These are phyloP conservation scores for Xylaria sp. DNA, from an alignment of 2,329 filamentous ascomycete species.

Conservation along the genomic window DNA sequence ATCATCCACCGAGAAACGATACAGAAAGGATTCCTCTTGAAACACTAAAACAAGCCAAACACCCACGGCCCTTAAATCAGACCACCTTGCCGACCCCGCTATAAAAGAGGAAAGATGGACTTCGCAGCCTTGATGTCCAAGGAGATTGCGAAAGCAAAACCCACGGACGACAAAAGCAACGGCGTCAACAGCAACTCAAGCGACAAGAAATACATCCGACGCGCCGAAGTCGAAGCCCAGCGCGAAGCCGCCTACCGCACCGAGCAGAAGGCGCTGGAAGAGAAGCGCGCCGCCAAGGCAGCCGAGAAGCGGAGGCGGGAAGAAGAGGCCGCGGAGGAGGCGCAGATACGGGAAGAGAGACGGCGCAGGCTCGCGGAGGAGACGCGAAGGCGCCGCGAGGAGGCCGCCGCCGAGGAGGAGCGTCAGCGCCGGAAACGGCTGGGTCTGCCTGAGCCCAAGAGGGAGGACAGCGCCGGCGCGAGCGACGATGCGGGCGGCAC, in stretches of 20 bases:
- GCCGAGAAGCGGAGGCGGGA: conserved; percentile 88
- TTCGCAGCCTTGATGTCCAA: conserved; percentile 94
- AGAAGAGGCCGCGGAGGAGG: conserved; percentile 80
- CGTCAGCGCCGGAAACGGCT: conserved; percentile 77
- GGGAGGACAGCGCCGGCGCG: conserved; percentile 55
- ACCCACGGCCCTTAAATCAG: background rate
- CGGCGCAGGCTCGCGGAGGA: conserved; percentile 83
- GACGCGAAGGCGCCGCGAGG: conserved; percentile 74
- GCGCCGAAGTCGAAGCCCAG: conserved; percentile 85
- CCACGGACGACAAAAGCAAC: background rate
- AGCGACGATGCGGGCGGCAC: conserved; percentile 57
- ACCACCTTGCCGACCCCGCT: background rate
- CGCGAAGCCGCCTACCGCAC: conserved; percentile 82
- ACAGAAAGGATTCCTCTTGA: background rate
- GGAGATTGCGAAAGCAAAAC: conserved; percentile 86
- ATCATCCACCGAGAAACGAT: background rate
- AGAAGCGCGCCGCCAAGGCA: conserved; percentile 74
- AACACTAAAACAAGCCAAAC: background rate
- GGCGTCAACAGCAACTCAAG: conserved; percentile 24
- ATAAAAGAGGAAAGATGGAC: conserved; percentile 72
- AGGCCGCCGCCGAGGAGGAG: conserved; percentile 79
- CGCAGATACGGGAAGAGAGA: conserved; percentile 81
- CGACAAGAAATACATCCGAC: conserved; percentile 81
- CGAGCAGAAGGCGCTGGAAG: conserved; percentile 80
- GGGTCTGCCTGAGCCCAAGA: conserved; percentile 75